Conservation (phyloP, 805 yeast genomes). For the Ogataea paraovalis region DNA sequence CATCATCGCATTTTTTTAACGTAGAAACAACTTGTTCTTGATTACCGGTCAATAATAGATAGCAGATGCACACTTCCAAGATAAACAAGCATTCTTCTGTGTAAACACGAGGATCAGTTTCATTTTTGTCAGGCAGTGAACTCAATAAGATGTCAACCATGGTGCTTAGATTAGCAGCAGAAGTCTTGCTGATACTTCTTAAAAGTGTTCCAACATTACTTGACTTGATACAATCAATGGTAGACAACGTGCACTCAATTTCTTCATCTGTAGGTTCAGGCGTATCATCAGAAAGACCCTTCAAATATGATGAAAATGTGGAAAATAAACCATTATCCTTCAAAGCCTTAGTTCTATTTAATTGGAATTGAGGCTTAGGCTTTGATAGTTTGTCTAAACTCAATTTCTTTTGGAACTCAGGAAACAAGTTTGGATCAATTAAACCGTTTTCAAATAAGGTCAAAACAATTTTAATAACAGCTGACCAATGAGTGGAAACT, state of each 20-base stretch:
- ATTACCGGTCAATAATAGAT: constrained; percentile 27
- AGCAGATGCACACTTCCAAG: constrained; percentile 31
- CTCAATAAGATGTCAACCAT: constrained; percentile 33
- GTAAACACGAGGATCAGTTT: constrained; percentile 25
- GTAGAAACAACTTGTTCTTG: constrained; percentile 20
- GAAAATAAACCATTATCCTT: constrained; percentile 80
- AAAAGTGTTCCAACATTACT: constrained; percentile 58
- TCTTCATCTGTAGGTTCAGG: constrained; percentile 94
- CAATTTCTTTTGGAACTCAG: constrained; percentile 57
- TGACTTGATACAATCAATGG: constrained; percentile 77
- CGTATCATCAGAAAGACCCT: constrained; percentile 80
- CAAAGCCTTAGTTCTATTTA: constrained; percentile 58
- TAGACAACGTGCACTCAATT: constrained; percentile 76
- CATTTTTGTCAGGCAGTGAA: constrained; percentile 31
- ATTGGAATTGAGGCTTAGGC: constrained; percentile 63
- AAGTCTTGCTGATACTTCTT: constrained; percentile 41
- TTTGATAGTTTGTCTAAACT: constrained; percentile 51
- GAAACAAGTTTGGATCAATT: constrained; percentile 60
- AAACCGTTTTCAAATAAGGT: constrained; percentile 70
- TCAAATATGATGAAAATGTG: constrained; percentile 86
- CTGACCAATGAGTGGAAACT: constrained; percentile 53
- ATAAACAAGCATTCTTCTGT: constrained; percentile 29
- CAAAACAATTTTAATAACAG: constrained; percentile 54
- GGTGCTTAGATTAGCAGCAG: constrained; percentile 31
- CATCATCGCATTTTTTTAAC: constrained; percentile 20